These are phyloP conservation scores for Plantago lanceolata DNA, from an alignment of 305 asterid species.

Conservation along the genomic window DNA sequence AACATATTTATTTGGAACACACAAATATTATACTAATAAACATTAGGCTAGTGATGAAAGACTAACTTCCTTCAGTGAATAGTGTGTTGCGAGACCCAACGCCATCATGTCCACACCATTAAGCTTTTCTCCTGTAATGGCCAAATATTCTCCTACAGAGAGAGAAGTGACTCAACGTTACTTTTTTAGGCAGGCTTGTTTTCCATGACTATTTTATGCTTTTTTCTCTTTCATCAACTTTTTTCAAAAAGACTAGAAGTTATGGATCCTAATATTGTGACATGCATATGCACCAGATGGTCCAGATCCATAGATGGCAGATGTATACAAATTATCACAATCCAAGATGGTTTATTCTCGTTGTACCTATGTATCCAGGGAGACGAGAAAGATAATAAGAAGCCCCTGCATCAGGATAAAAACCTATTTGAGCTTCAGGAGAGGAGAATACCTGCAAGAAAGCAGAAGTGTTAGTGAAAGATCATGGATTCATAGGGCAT, in stretches of 20 bases:
- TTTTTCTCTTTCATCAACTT: background rate
- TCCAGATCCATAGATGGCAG: constrained; percentile 1
- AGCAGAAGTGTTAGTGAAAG: constrained; percentile 6
- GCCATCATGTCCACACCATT: constrained; percentile 93
- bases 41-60: constrained; percentile 18
- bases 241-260: too few relatives aligned
- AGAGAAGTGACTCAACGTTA: constrained; percentile 10
- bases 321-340: constrained; percentile 13
- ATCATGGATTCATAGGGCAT: background rate
- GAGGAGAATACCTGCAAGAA: constrained; percentile 58
- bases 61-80: constrained; percentile 67
- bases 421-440: constrained; percentile 92
- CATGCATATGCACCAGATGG: too few relatives aligned
- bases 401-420: constrained; percentile 98
- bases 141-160: constrained; percentile 86
- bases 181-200: background rate
- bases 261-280: too few relatives aligned
- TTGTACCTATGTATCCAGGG: constrained; percentile 91
- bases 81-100: constrained; percentile 94
- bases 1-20: constrained; percentile 18
- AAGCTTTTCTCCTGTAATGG: constrained; percentile 87
- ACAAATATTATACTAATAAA: constrained; percentile 12
- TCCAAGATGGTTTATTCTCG: constrained; percentile 13
- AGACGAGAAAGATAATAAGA: constrained; percentile 96
- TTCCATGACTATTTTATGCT: background rate